These are phyloP conservation scores for Bothriochloa decipiens DNA, from an alignment of 176 grass and related monocot genomes.

Conservation along the genomic window DNA sequence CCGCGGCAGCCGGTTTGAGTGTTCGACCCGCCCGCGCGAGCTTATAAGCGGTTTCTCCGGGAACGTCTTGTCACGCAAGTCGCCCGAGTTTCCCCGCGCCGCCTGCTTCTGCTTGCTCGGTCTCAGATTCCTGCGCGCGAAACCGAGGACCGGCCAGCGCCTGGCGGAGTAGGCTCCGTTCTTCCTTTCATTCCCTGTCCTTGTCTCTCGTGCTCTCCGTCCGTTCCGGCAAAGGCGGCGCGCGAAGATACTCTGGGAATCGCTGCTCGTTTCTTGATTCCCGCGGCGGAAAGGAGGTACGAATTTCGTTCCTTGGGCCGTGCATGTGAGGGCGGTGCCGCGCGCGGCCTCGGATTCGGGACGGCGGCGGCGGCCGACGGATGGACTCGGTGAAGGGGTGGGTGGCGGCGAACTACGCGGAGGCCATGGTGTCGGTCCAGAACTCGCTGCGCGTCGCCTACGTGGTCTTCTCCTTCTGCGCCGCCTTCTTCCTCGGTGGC, in stretches of 20 bases:
- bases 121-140: constrained; percentile 39
- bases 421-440: constrained; percentile 53
- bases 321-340: constrained; percentile 41
- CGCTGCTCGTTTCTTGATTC: background rate
- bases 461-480: constrained; percentile 83
- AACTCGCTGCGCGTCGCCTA: constrained; percentile 60
- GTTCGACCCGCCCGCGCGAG: constrained; percentile 32
- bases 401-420: constrained; percentile 57
- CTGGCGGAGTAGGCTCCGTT: background rate
- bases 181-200: background rate
- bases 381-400: constrained; percentile 60
- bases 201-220: constrained; percentile 37
- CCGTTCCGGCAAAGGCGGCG: background rate
- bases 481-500: constrained; percentile 87
- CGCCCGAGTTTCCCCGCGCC: constrained; percentile 22
- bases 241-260: background rate
- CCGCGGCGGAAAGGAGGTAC: background rate
- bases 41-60: constrained; percentile 29
- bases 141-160: constrained; percentile 19
- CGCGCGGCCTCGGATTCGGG: background rate
- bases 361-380: background rate
- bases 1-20: constrained; percentile 38
- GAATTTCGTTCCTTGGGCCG: too few relatives aligned
- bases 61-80: constrained; percentile 35
- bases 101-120: background rate